Base-by-base conservation (phyloP, 2,329 filamentous ascomycete genomes). In the Paecilomyces dactylethromorphus region DNA sequence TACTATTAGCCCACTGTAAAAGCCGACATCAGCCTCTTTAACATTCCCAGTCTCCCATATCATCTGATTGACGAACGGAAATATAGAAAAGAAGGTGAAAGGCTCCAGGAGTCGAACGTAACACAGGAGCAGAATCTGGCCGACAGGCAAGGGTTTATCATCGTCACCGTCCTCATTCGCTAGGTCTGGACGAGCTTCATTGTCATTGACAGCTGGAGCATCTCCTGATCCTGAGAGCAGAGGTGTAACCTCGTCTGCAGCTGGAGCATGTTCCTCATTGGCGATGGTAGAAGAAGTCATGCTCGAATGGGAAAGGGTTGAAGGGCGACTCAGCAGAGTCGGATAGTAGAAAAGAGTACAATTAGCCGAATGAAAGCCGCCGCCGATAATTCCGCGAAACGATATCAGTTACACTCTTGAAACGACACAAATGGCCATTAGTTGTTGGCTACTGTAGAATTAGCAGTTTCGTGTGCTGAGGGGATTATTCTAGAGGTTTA, bases 21-120 rank as follows among this genome's bases (percentile, higher is more conserved):
- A 93, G 1, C 90, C 90, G 3, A 91, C 85, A 70, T 91, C 87
- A n/a, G 81, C 75, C 52, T 84, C 77, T 1, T 79, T 71, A 1
- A 93, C 74, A 11, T 79, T 67, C 10, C 88, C 89, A 59, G 86
- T 87, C 58, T 83, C 79, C 71, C 84, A 78, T 39, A 90, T 85
- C 90, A 93, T 93, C 68, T 87, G 79, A 67, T 87, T 90, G 73
- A 94, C 83, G 74, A 89, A 93, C 0, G 90, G 88, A 66, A 93
- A 89, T 70, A 93, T 91, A 69, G 82, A 85, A 77, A 92, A 93
- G 77, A 91, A 93, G n/a, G 89, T 88, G 49, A 92, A 82, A 0
- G 90, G 89, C 68, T 93, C 90, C 52, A 90, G 79, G 26, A 90
- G 69, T 5, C 89, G 84, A 1, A 87, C 86, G 69, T 86, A 89